These are phyloP conservation scores for Neoascochyta sp. DNA, from an alignment of 2,329 filamentous ascomycete species.

Conservation along the genomic window DNA sequence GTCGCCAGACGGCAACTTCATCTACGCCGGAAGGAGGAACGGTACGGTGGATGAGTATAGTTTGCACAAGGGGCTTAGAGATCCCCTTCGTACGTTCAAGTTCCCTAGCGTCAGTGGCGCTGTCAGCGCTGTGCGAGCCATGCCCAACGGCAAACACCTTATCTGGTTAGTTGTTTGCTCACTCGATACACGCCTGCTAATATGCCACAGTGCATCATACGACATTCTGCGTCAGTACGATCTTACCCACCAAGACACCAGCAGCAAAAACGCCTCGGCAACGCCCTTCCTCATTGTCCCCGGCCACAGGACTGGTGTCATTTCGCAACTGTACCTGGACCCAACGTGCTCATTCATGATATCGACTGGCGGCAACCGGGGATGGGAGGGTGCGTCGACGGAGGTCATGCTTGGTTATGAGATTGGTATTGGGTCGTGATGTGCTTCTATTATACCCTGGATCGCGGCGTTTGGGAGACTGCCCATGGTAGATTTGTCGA, in stretches of 20 bases:
- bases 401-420: constrained; percentile 95
- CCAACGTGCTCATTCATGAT: constrained; percentile 87
- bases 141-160: constrained; percentile 89
- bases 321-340: constrained; percentile 81
- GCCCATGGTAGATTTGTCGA: too few relatives aligned
- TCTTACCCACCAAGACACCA: constrained; percentile 57
- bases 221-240: constrained; percentile 95
- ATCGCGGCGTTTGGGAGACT: constrained; percentile 19
- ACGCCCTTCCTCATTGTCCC: constrained; percentile 97
- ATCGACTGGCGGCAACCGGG: constrained; percentile 83
- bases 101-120: constrained; percentile 87
- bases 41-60: constrained; percentile 92
- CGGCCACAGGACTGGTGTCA: constrained; percentile 82
- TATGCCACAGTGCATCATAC: constrained; percentile 66
- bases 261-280: constrained; percentile 61
- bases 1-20: constrained; percentile 91
- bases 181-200: constrained; percentile 10
- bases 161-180: constrained; percentile 69
- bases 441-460: constrained; percentile 26
- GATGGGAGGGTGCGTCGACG: constrained; percentile 88
- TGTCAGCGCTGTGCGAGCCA: constrained; percentile 81
- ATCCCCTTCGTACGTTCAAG: constrained; percentile 73
- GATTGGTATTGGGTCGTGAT: constrained; percentile 54
- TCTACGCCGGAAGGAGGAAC: constrained; percentile 89
- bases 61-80: constrained; percentile 73